phyloP scores from a whole-genome alignment of 805 yeast genomes.

The Metschnikowia bowlesiae region DNA sequence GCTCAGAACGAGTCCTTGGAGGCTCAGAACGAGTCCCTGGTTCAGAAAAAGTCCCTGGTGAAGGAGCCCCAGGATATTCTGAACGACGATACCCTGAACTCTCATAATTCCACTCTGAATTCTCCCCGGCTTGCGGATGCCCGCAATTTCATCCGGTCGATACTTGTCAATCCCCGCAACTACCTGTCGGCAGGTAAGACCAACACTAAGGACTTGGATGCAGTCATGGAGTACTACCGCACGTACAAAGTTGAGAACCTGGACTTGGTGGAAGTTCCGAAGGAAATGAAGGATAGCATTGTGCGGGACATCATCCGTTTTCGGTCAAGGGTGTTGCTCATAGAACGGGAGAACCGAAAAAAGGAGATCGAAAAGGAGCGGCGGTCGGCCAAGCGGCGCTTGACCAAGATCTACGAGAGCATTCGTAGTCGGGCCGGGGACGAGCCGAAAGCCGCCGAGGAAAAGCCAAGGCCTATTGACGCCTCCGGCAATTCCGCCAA shows the following conservation, averaged over 20 bases:
- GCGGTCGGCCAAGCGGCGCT: conserved; percentile 42
- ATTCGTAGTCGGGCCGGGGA: conserved; percentile 23
- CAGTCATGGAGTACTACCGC: conserved; percentile 31
- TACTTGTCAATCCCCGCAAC: conserved; percentile 19
- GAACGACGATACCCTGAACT: no score
- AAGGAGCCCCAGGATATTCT: no score
- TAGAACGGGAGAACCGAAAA: conserved; percentile 50
- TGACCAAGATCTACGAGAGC: conserved; percentile 43
- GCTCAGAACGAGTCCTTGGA: background rate
- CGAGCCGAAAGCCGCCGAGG: conserved; percentile 16
- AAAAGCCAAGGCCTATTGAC: background rate
- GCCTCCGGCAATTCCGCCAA: background rate
- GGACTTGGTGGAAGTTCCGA: conserved; percentile 56
- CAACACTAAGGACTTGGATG: conserved; percentile 35
- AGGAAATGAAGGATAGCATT: conserved; percentile 48
- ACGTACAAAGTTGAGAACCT: conserved; percentile 52
- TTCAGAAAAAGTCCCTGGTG: no score
- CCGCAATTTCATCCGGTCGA: background rate
- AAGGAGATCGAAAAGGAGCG: conserved; percentile 47
- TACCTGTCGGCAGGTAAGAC: conserved; percentile 13
- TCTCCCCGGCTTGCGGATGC: background rate
- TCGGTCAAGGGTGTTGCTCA: conserved; percentile 48
- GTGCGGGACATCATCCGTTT: conserved; percentile 52
- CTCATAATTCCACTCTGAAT: no score
- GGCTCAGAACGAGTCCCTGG: no score